Percentiles rank a stretch among this genome's conserved stretches.
Evolutionary conservation across 2,329 filamentous ascomycete species (phyloP).

Genomic region (Ophiocordyceps polyrhachis-furcata): DNA sequence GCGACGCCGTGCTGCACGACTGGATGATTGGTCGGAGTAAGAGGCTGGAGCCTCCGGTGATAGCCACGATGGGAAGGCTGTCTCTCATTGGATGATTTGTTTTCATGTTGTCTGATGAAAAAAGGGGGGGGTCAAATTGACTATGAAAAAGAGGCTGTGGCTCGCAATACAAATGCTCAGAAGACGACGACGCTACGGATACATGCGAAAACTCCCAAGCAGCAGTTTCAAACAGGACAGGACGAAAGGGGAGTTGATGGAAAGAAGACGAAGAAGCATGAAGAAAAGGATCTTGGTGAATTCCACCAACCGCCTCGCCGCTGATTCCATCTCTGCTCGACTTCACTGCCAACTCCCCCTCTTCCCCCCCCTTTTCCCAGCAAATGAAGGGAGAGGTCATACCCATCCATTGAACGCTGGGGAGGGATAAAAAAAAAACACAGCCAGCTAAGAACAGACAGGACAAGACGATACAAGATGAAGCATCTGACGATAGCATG

Average conservation of each 20-base stretch:
- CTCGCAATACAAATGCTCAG: not conserved
- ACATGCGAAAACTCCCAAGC: not conserved
- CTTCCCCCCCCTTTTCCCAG: too few relatives aligned
- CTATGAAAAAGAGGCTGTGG: too few relatives aligned
- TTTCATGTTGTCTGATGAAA: not conserved
- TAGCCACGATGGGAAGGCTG: constrained; percentile 30
- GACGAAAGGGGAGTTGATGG: not conserved
- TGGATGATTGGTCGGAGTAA: constrained; percentile 26
- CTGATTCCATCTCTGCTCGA: too few relatives aligned
- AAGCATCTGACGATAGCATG: too few relatives aligned
- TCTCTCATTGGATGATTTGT: constrained; percentile 26
- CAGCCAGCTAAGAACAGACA: too few relatives aligned
- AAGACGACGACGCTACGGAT: not conserved
- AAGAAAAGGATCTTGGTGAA: not conserved
- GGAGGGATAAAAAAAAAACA: too few relatives aligned
- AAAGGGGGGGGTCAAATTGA: too few relatives aligned
- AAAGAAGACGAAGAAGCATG: not conserved
- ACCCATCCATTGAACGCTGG: too few relatives aligned
- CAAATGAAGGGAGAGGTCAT: too few relatives aligned
- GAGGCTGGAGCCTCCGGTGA: constrained; percentile 27
- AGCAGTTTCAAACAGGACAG: not conserved
- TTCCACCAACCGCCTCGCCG: too few relatives aligned
- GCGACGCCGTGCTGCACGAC: constrained; percentile 32
- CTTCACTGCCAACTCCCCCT: too few relatives aligned
- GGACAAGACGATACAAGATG: too few relatives aligned